phyloP scores from a whole-genome alignment of 371 early-diverging fungal species.

The Syncephalis plumigaleata region DNA sequence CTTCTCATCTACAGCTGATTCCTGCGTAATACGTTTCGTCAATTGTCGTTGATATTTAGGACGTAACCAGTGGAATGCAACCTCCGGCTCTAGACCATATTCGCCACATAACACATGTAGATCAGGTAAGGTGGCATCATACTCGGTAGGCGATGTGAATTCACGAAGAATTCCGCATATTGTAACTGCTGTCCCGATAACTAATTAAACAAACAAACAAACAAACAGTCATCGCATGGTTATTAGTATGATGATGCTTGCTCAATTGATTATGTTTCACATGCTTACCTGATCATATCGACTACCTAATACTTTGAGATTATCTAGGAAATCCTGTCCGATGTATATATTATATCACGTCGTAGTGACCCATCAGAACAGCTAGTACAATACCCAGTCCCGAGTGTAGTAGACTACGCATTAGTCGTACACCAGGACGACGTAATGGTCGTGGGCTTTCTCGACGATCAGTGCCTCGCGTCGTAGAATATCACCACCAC shows the following conservation, averaged over 20 bases:
- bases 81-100: slow-evolving; percentile 45
- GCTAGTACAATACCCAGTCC: slow-evolving; percentile 33
- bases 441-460: slow-evolving; percentile 27
- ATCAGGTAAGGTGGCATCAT: slow-evolving; percentile 31
- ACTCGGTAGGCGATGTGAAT: slow-evolving; percentile 12
- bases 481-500: slow-evolving; percentile 43
- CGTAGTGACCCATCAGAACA: slow-evolving; percentile 34
- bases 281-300: slow-evolving; percentile 19
- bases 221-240: too few relatives aligned
- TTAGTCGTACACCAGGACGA: slow-evolving; percentile 33
- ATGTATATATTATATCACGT: slow-evolving; percentile 15
- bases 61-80: slow-evolving; percentile 53
- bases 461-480: slow-evolving; percentile 26
- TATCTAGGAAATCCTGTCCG: slow-evolving; percentile 16
- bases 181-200: too few relatives aligned
- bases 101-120: slow-evolving; percentile 28
- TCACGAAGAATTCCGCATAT: too few relatives aligned
- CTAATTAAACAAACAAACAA: too few relatives aligned
- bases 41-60: slow-evolving; percentile 12
- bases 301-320: slow-evolving; percentile 31
- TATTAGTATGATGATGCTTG: too few relatives aligned
- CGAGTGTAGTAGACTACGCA: slow-evolving; percentile 32
- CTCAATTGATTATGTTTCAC: too few relatives aligned
- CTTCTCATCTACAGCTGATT: background rate
- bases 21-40: background rate